Base-by-base conservation (phyloP, 73 alveolate species). In the Blepharisma japonicum region DNA sequence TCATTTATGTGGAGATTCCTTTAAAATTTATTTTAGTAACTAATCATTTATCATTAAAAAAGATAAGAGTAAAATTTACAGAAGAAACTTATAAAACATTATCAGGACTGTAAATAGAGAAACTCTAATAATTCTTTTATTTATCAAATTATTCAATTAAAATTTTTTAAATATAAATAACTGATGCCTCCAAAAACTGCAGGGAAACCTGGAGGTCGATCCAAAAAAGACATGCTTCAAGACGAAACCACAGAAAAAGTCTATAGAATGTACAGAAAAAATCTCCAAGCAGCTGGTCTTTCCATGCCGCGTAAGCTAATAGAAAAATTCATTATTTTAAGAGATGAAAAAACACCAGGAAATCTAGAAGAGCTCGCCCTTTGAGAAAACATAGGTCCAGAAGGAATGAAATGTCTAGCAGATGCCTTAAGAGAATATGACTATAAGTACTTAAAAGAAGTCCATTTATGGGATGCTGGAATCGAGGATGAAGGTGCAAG, bases 401-500 rank as follows among this genome's bases (percentile, higher is more conserved):
- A 67, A 54, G 96, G 96, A 2, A 80, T 79, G 68, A 45, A 82
- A 71, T 90, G 91, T 39, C 56, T 89, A 47, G 72, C 86, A 55
- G 93, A 89, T 0, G 89, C 96, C 11, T 61, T 89, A 11, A 85
- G 66, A 55, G 71, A 84, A 6, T 79, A 71, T 55, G 77, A 81
- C 68, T 89, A 89, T 71, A 80, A 83, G 55, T 91, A 82, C 56
- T 77, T 87, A 56, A 71, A 70, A 54, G 71, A 83, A 27, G 56
- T 89, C 71, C 85, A 91, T 68, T 81, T 89, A 1, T 89, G 96
- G 93, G 87, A 85, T 42, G 89, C 96, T 0, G 56, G 23, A 76
- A 84, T 91, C 53, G 92, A 89, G 50, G 96, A 89, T 78, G 92
- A 89, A 68, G 96, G 96, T 27, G 89, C 81, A 9, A 25, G 96